Conservation (phyloP, 768 basidiomycete genomes). For the Astraeus odoratus region DNA sequence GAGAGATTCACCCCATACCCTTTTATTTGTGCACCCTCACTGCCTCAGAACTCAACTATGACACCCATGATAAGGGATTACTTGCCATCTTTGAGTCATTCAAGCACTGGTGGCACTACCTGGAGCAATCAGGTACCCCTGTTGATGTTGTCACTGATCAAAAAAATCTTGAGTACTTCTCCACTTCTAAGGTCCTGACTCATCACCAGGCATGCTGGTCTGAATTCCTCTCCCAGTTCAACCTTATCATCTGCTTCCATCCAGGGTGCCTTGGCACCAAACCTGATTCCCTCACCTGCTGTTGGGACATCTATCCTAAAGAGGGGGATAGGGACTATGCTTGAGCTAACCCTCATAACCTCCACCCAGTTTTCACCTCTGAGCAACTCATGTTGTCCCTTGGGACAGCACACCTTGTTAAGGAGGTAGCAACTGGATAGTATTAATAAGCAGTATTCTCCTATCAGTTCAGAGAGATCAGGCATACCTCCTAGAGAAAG, state of each 20-base stretch:
- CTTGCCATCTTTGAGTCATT: no score
- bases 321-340: slow-evolving; percentile 21
- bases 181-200: slow-evolving; percentile 16
- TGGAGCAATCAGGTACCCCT: slow-evolving; percentile 3
- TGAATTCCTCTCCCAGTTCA: slow-evolving; percentile 32
- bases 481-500: no score
- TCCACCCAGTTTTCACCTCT: slow-evolving; percentile 15
- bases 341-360: slow-evolving; percentile 17
- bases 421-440: no score
- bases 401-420: slow-evolving; percentile 1
- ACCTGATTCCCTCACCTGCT: slow-evolving; percentile 20
- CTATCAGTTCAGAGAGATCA: no score
- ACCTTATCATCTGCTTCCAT: slow-evolving; percentile 5
- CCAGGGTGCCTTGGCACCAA: slow-evolving; percentile 13
- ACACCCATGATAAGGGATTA: slow-evolving; percentile 27
- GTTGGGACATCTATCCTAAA: slow-evolving; percentile 23
- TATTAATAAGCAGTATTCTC: no score
- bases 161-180: slow-evolving; percentile 13
- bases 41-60: slow-evolving; percentile 34
- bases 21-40: slow-evolving; percentile 24
- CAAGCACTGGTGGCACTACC: slow-evolving; percentile 1
- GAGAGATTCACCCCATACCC: slow-evolving; percentile 22
- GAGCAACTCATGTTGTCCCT: background rate
- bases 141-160: slow-evolving; percentile 19
- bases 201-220: slow-evolving; percentile 21